Conservation (phyloP, 306 rosid genomes). For the Sicyos edulis region DNA sequence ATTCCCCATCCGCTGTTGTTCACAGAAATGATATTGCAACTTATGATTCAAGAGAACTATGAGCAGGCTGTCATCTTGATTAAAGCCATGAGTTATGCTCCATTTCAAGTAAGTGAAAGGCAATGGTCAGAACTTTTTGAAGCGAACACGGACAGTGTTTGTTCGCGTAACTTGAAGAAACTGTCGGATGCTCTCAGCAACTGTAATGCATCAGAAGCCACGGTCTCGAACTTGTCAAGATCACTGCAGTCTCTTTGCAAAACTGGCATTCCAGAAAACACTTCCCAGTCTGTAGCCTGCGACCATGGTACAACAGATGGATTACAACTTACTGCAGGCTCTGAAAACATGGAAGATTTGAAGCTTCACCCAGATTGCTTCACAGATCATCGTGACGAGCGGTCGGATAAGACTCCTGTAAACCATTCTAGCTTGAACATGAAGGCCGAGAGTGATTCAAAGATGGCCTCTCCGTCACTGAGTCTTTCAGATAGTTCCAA, state of each 20-base stretch:
- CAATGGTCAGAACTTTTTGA: constrained; percentile 64
- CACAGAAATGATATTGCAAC: constrained; percentile 64
- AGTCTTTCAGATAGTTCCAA: constrained; percentile 10
- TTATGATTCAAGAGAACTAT: constrained; percentile 41
- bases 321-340: constrained; percentile 9
- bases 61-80: constrained; percentile 56
- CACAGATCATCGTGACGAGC: neutral
- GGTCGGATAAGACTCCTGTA: constrained; percentile 7
- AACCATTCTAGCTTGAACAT: constrained; percentile 22
- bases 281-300: neutral
- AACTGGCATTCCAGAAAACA: neutral
- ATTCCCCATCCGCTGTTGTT: constrained; percentile 52
- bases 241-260: constrained; percentile 49
- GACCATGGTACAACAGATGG: constrained; percentile 5
- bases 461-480: neutral
- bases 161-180: constrained; percentile 37
- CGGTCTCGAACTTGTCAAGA: constrained; percentile 52
- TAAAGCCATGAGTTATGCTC: constrained; percentile 67
- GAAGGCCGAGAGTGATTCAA: constrained; percentile 19
- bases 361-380: neutral
- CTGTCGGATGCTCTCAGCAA: constrained; percentile 43
- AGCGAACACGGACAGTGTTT: constrained; percentile 43
- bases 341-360: neutral
- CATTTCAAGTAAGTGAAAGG: constrained; percentile 59
- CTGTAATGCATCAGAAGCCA: constrained; percentile 56